Evolutionary conservation across 2,329 filamentous ascomycete genomes (phyloP).

Genomic region (Ceratocystis colombiana): DNA sequence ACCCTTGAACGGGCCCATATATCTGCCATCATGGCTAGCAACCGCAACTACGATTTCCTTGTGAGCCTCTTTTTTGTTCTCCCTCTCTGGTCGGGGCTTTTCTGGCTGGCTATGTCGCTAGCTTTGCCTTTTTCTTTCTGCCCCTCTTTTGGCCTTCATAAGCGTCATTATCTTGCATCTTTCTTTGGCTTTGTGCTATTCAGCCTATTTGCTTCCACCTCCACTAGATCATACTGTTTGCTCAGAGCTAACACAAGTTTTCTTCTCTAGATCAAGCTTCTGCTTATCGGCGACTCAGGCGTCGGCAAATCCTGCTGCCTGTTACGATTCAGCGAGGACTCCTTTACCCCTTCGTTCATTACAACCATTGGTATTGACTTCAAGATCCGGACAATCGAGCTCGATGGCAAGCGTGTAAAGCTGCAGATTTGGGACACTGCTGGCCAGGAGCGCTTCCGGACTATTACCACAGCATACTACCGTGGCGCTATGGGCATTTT

Average conservation of each 20-base stretch:
- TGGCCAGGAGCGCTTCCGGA: constrained; percentile 95
- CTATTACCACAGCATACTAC: constrained; percentile 98
- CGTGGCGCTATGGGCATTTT: constrained; percentile 96
- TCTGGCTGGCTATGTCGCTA: not conserved
- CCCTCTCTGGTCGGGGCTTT: constrained; percentile 24
- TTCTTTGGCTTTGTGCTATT: not conserved
- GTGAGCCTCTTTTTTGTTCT: constrained; percentile 40
- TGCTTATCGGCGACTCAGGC: constrained; percentile 92
- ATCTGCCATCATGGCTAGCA: constrained; percentile 64
- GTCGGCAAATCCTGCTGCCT: constrained; percentile 97
- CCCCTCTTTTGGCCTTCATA: not conserved
- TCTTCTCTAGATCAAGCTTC: constrained; percentile 70
- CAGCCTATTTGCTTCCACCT: not conserved
- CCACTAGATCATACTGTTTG: not conserved
- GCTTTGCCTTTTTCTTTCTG: not conserved
- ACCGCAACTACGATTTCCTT: constrained; percentile 98
- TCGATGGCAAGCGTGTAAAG: constrained; percentile 98
- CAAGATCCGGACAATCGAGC: constrained; percentile 98
- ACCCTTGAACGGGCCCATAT: constrained; percentile 3
- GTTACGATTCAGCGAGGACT: constrained; percentile 93
- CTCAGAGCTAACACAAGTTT: too few species aligned
- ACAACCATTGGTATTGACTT: constrained; percentile 99
- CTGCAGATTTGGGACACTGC: constrained; percentile 99
- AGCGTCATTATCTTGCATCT: not conserved
- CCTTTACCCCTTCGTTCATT: constrained; percentile 95